phyloP scores from a whole-genome alignment of 345 rosid species.

The Pseudoturritis turrita region DNA sequence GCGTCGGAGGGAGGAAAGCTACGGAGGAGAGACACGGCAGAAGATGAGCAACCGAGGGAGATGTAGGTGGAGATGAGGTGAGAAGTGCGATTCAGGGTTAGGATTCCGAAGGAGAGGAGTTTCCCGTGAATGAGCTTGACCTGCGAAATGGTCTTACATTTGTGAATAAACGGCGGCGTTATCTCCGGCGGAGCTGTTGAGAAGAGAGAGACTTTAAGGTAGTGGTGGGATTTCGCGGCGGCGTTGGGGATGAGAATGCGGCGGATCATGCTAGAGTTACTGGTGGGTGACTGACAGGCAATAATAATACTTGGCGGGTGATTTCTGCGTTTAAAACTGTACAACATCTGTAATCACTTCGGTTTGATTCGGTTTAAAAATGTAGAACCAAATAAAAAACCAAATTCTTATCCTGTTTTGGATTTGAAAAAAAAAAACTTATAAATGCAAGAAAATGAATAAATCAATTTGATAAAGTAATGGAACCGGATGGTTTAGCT shows the following conservation, averaged over 20 bases:
- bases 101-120: constrained; percentile 43
- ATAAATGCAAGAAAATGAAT: no score
- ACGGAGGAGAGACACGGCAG: constrained; percentile 54
- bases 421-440: no score
- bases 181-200: constrained; percentile 25
- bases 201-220: constrained; percentile 17
- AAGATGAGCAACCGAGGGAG: constrained; percentile 40
- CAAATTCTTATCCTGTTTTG: background rate
- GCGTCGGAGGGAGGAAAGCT: constrained; percentile 41
- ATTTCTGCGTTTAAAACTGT: constrained; percentile 19
- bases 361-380: background rate
- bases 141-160: constrained; percentile 53
- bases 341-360: background rate
- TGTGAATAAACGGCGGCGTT: constrained; percentile 42
- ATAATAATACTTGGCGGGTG: constrained; percentile 10
- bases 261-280: constrained; percentile 22
- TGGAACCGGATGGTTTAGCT: no score
- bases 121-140: constrained; percentile 63
- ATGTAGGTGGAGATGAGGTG: constrained; percentile 67
- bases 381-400: background rate
- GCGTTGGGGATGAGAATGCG: background rate
- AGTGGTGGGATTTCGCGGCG: constrained; percentile 3
- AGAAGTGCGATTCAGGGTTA: constrained; percentile 37
- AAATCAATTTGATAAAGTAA: no score
- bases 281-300: background rate